Evolutionary conservation across 2,329 filamentous ascomycete species (phyloP).

Genomic region (Trichoderma lentiforme): DNA sequence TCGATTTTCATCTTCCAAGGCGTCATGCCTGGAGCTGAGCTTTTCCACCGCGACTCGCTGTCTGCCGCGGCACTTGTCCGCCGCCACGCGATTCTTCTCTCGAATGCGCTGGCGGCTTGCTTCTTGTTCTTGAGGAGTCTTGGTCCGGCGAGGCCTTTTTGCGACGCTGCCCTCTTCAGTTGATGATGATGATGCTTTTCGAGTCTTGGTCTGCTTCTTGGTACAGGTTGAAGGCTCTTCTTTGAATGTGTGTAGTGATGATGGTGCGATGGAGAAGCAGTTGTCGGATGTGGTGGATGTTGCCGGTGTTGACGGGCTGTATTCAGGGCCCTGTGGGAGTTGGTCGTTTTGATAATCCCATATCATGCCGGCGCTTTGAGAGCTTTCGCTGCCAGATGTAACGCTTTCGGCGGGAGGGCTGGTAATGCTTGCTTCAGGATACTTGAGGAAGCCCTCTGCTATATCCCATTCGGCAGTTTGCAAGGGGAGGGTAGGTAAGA

Average conservation of each 20-base stretch:
- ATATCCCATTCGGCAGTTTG: not conserved
- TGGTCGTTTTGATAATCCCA: conserved; percentile 5
- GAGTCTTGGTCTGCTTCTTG: conserved; percentile 1
- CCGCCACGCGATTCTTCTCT: conserved; percentile 18
- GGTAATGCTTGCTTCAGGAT: not conserved
- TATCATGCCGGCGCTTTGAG: not conserved
- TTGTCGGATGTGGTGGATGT: not conserved
- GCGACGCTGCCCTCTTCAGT: not conserved
- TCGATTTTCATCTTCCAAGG: not conserved
- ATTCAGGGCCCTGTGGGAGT: not conserved
- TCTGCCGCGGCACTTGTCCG: conserved; percentile 17
- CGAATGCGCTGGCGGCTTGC: conserved; percentile 6
- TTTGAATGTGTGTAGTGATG: not conserved
- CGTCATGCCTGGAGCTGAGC: conserved; percentile 11
- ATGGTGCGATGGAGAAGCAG: not conserved
- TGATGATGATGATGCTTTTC: not conserved
- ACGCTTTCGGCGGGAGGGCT: not conserved
- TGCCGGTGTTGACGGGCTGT: not conserved
- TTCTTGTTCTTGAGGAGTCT: not conserved
- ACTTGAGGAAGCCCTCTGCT: conserved; percentile 2
- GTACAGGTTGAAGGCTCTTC: not conserved
- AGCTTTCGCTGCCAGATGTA: not conserved
- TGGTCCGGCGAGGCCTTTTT: not conserved
- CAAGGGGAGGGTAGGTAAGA: not conserved
- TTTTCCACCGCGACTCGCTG: conserved; percentile 11